Base-by-base conservation (phyloP, 2,329 filamentous ascomycete genomes). In the Pseudogymnoascus sp. region DNA sequence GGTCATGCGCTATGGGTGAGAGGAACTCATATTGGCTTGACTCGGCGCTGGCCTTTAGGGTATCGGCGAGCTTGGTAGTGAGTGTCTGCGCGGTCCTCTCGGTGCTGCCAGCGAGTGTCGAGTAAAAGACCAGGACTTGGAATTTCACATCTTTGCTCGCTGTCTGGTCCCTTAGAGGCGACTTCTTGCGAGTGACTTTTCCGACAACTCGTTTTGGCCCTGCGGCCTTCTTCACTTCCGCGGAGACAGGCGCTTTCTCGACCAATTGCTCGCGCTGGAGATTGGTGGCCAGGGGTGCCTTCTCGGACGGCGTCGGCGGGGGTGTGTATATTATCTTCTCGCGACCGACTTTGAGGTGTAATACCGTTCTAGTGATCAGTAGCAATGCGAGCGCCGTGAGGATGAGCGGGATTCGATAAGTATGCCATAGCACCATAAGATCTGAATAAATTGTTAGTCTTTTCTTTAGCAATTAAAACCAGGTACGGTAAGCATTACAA, bases 51-150 rank as follows among this genome's bases (percentile, higher is more conserved):
- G 41, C 60, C 6, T 46, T 53, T 10, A 62, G 64, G 8, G 64
- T 62, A 6, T 65, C 63, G 33, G 61, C 70, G 70, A 76, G 66
- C 61, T 75, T 72, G 12, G 72, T 70, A n/a, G 81, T 76, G 59
- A 95, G 84, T 1, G 81, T 78, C 24, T 84, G 82, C 1, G 89
- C 89, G 64, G 87, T 85, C 70, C 84, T 87, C 72, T 93, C 88
- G 1, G 93, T 97, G 33, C 86, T 90, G 2, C 88, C 91, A 2
- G 91, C 96, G 63, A 98, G 80, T 0, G 93, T 96, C 2, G 91
- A 93, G 78, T 89, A 98, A 78, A 97, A 98, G 33, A 97, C 77
- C 14, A 96, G 75, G 2, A 89, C 83, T 72, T 93, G 89, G 62
- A 92, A 81, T 60, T 80, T 82, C 26, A 60, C 59, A 60, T 78